A percentile compares a stretch with the other conserved stretches of the same genome.
phyloP scores from a whole-genome alignment of 73 alveolate genomes.

The Paramecium biaurelia region DNA sequence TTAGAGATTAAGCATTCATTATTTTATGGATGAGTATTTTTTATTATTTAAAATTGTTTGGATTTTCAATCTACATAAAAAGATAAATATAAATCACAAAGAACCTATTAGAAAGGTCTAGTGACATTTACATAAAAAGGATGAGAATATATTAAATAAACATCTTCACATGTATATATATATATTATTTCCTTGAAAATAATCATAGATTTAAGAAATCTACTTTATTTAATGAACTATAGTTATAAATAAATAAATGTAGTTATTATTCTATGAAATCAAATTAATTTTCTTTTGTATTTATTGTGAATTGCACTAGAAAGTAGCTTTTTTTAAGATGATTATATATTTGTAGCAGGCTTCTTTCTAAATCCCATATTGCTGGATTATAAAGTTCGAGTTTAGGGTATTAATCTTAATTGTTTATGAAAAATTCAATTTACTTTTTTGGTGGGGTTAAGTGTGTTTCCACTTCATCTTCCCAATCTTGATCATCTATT shows the following conservation, averaged over 20 bases:
- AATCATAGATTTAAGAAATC: background rate
- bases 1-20: too few relatives aligned
- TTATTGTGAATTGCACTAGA: background rate
- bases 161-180: too few relatives aligned
- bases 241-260: background rate
- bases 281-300: background rate
- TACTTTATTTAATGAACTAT: background rate
- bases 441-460: conserved; percentile 30
- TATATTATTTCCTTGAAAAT: too few relatives aligned
- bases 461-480: conserved; percentile 8
- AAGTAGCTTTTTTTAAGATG: background rate
- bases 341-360: background rate
- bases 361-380: conserved; percentile 1
- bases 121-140: background rate
- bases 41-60: too few relatives aligned
- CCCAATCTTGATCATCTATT: conserved; percentile 22
- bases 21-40: too few relatives aligned
- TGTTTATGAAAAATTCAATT: background rate
- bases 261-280: background rate
- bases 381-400: background rate
- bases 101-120: too few relatives aligned
- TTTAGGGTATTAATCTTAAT: background rate
- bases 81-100: too few relatives aligned
- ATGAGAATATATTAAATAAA: too few relatives aligned
- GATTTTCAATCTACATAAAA: too few relatives aligned